A percentile compares a stretch with the other conserved stretches of the same genome.
These are phyloP conservation scores for Primulina eburnea DNA, from an alignment of 257 asterid genomes.

Conservation along the genomic window DNA sequence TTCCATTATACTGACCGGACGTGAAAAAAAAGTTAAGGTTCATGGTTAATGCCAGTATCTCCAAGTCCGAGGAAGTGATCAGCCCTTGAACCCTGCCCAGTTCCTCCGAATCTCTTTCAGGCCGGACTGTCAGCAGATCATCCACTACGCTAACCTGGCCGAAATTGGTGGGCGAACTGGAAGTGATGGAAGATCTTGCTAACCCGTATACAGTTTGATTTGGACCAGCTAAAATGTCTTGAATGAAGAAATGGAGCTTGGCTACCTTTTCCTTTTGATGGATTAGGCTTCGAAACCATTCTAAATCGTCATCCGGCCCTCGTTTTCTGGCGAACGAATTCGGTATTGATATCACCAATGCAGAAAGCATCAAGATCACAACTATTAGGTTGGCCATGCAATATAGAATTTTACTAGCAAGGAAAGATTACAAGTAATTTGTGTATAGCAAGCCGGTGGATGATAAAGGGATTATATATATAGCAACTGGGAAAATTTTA, in stretches of 20 bases:
- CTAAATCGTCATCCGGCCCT: neutral
- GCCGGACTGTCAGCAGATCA: neutral
- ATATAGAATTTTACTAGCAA: no score
- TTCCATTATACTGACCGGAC: slow-evolving; percentile 1
- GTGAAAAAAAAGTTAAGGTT: neutral
- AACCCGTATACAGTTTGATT: slow-evolving; percentile 20
- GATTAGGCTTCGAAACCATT: neutral
- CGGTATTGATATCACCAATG: no score
- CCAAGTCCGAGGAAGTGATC: slow-evolving; percentile 1
- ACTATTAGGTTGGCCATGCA: no score
- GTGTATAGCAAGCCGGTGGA: no score
- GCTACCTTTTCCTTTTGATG: neutral
- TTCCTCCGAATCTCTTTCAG: neutral
- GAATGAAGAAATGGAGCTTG: slow-evolving; percentile 11
- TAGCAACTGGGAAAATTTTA: no score
- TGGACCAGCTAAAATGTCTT: neutral
- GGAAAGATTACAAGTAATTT: no score
- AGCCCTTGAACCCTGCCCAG: slow-evolving; percentile 1
- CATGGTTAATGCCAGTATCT: neutral
- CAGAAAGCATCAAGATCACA: no score
- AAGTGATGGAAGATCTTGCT: neutral
- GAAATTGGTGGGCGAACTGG: neutral
- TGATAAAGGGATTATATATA: no score
- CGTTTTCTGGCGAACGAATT: no score
- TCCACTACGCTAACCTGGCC: slow-evolving; percentile 17